Evolutionary conservation across 2,329 filamentous ascomycete genomes (phyloP).

Genomic region (Penicillium corylophilum): DNA sequence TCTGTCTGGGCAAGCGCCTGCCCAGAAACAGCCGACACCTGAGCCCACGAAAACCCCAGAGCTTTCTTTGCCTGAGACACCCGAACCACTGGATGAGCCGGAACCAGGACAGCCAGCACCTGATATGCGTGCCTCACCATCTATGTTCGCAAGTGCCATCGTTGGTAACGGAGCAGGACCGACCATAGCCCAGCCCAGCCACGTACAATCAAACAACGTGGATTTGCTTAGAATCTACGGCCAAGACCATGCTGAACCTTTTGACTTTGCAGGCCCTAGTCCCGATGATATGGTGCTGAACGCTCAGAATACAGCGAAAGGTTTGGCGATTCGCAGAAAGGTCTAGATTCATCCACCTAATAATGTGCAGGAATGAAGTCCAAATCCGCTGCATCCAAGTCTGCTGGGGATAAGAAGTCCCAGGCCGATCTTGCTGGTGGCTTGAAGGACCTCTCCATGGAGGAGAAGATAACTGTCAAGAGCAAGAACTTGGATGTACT

Average conservation of each 20-base stretch:
- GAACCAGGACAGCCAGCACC: constrained; percentile 15
- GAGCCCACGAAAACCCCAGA: constrained; percentile 14
- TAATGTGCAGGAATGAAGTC: constrained; percentile 46
- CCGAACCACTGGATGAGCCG: constrained; percentile 2
- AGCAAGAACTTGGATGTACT: constrained; percentile 83
- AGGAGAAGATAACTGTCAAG: constrained; percentile 55
- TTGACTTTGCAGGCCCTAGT: constrained; percentile 77
- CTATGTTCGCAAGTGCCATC: constrained; percentile 51
- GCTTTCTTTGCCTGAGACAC: constrained; percentile 1
- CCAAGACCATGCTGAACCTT: constrained; percentile 43
- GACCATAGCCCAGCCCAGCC: constrained; percentile 34
- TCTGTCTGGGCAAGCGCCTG: constrained; percentile 12
- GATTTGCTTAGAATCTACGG: constrained; percentile 41
- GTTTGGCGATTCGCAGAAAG: constrained; percentile 58
- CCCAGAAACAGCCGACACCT: constrained; percentile 19
- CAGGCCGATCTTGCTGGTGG: constrained; percentile 48
- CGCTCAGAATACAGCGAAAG: constrained; percentile 75
- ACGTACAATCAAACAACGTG: constrained; percentile 31
- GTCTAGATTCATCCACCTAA: constrained; percentile 38
- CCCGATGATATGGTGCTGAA: constrained; percentile 86
- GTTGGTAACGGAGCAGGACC: constrained; percentile 31
- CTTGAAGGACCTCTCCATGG: constrained; percentile 50
- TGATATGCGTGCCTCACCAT: constrained; percentile 48
- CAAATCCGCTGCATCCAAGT: constrained; percentile 42
- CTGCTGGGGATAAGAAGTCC: constrained; percentile 42